Conservation (phyloP, 768 basidiomycete species). For the Lactarius psammicola region DNA sequence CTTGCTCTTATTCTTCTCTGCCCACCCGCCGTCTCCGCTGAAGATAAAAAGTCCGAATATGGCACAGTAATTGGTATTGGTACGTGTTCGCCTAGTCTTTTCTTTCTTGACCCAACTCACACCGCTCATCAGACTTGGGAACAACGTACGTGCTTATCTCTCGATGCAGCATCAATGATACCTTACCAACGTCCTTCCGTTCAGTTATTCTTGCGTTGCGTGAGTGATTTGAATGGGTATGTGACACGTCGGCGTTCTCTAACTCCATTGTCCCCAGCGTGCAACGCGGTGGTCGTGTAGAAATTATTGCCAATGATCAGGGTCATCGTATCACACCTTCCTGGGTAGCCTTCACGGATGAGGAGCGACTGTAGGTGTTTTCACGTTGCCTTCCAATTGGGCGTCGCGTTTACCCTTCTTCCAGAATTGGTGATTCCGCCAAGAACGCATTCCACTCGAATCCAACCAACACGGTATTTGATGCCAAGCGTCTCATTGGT, state of each 20-base stretch:
- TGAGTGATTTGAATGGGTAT: slow-evolving; percentile 39
- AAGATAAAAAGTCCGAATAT: slow-evolving; percentile 69
- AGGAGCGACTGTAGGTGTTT: slow-evolving; percentile 50
- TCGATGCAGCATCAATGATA: neutral
- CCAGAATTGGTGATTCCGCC: slow-evolving; percentile 84
- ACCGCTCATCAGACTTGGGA: slow-evolving; percentile 65
- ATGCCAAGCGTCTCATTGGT: slow-evolving; percentile 94
- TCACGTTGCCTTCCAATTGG: neutral
- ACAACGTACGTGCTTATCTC: slow-evolving; percentile 62
- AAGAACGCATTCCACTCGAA: slow-evolving; percentile 95
- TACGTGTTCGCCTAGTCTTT: slow-evolving; percentile 37
- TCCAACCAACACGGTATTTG: slow-evolving; percentile 92
- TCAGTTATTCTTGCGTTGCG: slow-evolving; percentile 95
- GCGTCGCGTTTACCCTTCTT: slow-evolving; percentile 2
- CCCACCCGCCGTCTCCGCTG: slow-evolving; percentile 61
- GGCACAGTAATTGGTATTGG: slow-evolving; percentile 94
- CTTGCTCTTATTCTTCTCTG: slow-evolving; percentile 71
- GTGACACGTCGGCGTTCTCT: slow-evolving; percentile 39
- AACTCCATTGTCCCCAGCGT: slow-evolving; percentile 30
- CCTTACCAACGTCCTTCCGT: slow-evolving; percentile 32
- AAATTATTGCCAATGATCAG: slow-evolving; percentile 56
- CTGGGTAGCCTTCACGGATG: slow-evolving; percentile 59
- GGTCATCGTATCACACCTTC: slow-evolving; percentile 65
- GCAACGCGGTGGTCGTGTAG: slow-evolving; percentile 49
- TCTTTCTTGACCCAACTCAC: slow-evolving; percentile 23